phyloP scores from a whole-genome alignment of 257 asterid species.

The Anisodus tanguticus region DNA sequence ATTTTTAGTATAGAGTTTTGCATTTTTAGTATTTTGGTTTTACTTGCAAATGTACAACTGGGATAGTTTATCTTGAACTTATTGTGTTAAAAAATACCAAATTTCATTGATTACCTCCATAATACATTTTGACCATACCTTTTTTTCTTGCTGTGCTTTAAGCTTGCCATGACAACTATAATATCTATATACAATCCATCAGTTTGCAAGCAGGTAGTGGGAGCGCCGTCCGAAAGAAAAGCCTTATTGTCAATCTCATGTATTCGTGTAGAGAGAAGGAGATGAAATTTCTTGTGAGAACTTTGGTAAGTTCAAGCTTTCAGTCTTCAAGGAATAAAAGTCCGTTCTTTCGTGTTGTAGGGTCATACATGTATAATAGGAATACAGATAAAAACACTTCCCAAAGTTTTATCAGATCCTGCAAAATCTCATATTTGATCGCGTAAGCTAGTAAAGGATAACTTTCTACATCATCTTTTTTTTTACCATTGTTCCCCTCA shows the following conservation, averaged over 20 bases:
- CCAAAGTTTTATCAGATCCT: not conserved
- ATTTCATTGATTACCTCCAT: not conserved
- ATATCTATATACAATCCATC: slow-evolving; percentile 52
- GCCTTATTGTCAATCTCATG: slow-evolving; percentile 80
- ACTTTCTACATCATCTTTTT: not conserved
- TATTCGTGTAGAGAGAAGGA: slow-evolving; percentile 93
- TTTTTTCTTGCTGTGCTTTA: not conserved
- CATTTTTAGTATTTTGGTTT: not conserved
- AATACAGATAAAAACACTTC: not conserved
- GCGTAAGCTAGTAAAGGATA: not conserved
- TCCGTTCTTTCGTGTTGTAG: not conserved
- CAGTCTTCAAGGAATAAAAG: not conserved
- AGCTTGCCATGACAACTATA: slow-evolving; percentile 3
- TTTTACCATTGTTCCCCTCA: not conserved
- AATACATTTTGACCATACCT: not conserved
- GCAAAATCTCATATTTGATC: not conserved
- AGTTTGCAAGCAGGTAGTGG: slow-evolving; percentile 94
- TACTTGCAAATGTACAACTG: not conserved
- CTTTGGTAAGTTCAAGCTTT: slow-evolving; percentile 60
- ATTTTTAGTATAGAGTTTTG: not conserved
- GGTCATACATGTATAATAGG: not conserved
- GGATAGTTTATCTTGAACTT: not conserved
- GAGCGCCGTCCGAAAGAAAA: slow-evolving; percentile 76
- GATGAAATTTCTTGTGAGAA: slow-evolving; percentile 87
- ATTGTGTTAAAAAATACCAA: not conserved